Conservation (phyloP, 75 land plant species). For the Gnetum montanum region DNA sequence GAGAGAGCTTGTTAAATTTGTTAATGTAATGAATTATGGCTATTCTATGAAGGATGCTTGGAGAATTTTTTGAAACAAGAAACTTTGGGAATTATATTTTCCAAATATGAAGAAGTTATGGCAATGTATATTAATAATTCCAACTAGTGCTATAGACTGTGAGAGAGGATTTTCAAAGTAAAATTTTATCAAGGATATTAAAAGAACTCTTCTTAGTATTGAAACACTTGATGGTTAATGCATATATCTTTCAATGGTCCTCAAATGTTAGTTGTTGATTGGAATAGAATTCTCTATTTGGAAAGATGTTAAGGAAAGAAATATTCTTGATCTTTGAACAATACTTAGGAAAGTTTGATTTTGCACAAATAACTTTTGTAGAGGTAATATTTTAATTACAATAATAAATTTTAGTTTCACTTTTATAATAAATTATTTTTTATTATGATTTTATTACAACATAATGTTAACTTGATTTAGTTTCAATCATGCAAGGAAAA, state of each 20-base stretch:
- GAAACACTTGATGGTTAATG: constrained; percentile 2
- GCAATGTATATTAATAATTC: neutral
- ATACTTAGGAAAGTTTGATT: too few relatives aligned
- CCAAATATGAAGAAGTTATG: neutral
- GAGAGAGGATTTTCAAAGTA: neutral
- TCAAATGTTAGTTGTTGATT: neutral
- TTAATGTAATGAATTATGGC: neutral
- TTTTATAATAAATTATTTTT: too few relatives aligned
- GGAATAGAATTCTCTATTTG: neutral
- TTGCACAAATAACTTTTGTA: too few relatives aligned
- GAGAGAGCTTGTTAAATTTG: neutral
- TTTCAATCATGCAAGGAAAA: too few relatives aligned
- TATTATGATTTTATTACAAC: too few relatives aligned
- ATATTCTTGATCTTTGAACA: neutral
- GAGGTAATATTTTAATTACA: too few relatives aligned
- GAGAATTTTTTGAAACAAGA: neutral
- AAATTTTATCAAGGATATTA: neutral
- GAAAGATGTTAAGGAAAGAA: neutral
- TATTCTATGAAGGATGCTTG: neutral
- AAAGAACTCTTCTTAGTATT: neutral
- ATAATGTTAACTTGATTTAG: too few relatives aligned
- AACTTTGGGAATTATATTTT: neutral
- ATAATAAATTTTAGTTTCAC: too few relatives aligned
- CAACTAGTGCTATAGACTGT: neutral
- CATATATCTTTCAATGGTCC: neutral